Conservation (phyloP, 179 eudicot species). For the Beta corolliflora region DNA sequence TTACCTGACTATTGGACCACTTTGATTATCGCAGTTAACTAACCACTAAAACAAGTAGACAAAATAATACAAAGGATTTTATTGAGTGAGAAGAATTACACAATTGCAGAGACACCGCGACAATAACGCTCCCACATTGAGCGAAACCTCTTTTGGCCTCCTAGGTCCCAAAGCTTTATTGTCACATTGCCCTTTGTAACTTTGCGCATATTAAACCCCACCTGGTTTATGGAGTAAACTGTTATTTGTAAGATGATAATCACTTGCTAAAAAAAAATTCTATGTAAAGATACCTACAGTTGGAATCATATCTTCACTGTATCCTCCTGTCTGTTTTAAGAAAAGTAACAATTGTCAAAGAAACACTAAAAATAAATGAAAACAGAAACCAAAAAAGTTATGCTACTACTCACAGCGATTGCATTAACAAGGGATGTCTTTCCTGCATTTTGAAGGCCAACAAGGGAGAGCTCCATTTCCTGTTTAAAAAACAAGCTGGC, state of each 20-base stretch:
- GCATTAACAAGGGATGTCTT: constrained; percentile 88
- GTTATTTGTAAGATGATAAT: constrained; percentile 10
- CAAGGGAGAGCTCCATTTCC: constrained; percentile 96
- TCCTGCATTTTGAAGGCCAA: constrained; percentile 98
- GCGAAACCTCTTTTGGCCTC: constrained; percentile 90
- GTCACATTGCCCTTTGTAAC: constrained; percentile 96
- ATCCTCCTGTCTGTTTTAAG: constrained; percentile 76
- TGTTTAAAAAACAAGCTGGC: constrained; percentile 86
- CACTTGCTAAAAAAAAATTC: background rate
- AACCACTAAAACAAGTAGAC: background rate
- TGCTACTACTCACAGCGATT: constrained; percentile 61
- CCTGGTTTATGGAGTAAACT: constrained; percentile 40
- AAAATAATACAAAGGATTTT: background rate
- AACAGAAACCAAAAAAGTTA: background rate
- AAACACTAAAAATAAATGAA: background rate
- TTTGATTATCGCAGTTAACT: background rate
- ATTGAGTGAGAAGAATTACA: constrained; percentile 43
- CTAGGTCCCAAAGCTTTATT: constrained; percentile 95
- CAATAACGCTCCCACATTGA: constrained; percentile 98
- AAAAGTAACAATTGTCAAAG: constrained; percentile 8
- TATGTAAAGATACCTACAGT: constrained; percentile 59
- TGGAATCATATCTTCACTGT: constrained; percentile 95
- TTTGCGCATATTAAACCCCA: constrained; percentile 94
- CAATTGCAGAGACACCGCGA: constrained; percentile 80
- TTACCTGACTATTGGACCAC: background rate